A percentile compares a stretch with the other conserved stretches of the same genome.
phyloP scores from a whole-genome alignment of 2,329 filamentous ascomycete genomes.

The Septoria petroselini region DNA sequence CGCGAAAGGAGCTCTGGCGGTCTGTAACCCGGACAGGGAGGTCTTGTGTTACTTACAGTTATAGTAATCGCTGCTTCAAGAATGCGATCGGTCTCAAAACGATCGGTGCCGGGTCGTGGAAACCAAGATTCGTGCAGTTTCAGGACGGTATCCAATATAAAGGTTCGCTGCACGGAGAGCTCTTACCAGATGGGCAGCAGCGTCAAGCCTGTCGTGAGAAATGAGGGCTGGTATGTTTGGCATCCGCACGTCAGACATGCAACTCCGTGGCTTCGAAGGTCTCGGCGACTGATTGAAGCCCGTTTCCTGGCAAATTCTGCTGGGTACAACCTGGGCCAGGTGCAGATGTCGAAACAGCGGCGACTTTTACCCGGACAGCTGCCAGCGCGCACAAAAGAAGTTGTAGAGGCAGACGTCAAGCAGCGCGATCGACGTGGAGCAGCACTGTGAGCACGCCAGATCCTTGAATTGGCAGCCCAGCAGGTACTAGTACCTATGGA shows the following conservation, averaged over 20 bases:
- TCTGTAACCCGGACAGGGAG: conserved; percentile 26
- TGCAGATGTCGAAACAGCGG: conserved; percentile 16
- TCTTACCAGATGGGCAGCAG: conserved; percentile 13
- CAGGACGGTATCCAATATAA: conserved; percentile 13
- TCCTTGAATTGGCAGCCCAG: not conserved
- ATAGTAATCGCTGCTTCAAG: conserved; percentile 13
- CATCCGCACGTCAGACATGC: conserved; percentile 15
- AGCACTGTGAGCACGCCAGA: conserved; percentile 8
- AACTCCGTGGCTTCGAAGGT: conserved; percentile 5
- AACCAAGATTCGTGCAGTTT: conserved; percentile 16
- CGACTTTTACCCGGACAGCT: conserved; percentile 3
- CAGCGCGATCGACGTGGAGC: conserved; percentile 8
- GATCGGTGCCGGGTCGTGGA: conserved; percentile 10
- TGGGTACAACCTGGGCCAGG: conserved; percentile 19
- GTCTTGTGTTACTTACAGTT: conserved; percentile 28
- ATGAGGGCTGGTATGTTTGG: conserved; percentile 20
- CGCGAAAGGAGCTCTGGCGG: conserved; percentile 20
- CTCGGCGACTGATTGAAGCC: not conserved
- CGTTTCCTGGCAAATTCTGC: conserved; percentile 11
- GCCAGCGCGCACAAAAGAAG: conserved; percentile 2
- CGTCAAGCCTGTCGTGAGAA: conserved; percentile 9
- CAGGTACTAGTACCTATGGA: conserved; percentile 5
- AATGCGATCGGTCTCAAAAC: conserved; percentile 23
- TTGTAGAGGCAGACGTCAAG: conserved; percentile 3
- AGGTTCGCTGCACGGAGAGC: conserved; percentile 6